phyloP scores from a whole-genome alignment of 768 basidiomycete species.

The Pisolithus sp. region DNA sequence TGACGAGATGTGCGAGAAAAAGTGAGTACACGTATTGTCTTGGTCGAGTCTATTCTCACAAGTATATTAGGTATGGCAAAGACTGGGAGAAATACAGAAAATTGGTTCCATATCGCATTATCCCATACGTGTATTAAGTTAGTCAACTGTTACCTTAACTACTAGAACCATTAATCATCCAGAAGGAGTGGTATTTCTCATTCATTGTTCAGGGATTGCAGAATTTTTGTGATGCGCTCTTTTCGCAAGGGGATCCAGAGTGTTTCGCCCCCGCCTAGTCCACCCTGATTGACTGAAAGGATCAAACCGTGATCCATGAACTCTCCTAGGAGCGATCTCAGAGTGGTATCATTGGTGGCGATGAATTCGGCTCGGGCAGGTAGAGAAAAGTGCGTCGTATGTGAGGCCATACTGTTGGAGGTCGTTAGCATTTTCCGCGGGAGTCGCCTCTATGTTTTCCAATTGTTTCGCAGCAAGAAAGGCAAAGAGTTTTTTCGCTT shows the following conservation, averaged over 20 bases:
- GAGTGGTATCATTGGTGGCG: slow-evolving; percentile 80
- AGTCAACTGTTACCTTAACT: neutral
- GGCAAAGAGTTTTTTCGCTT: slow-evolving; percentile 73
- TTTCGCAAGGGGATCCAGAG: slow-evolving; percentile 86
- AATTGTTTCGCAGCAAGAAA: slow-evolving; percentile 68
- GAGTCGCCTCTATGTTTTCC: slow-evolving; percentile 36
- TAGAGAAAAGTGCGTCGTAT: slow-evolving; percentile 64
- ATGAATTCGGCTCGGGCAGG: slow-evolving; percentile 80
- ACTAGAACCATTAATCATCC: neutral
- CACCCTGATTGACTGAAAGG: slow-evolving; percentile 38
- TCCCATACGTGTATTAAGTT: slow-evolving; percentile 71
- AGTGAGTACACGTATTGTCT: slow-evolving; percentile 86
- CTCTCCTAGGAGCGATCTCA: slow-evolving; percentile 78
- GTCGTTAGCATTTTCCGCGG: slow-evolving; percentile 20
- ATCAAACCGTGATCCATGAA: slow-evolving; percentile 89
- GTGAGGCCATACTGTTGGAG: slow-evolving; percentile 50
- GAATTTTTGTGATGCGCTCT: slow-evolving; percentile 55
- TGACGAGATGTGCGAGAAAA: slow-evolving; percentile 84
- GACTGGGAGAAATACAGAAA: slow-evolving; percentile 92
- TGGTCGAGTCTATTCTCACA: slow-evolving; percentile 83
- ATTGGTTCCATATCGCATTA: slow-evolving; percentile 77
- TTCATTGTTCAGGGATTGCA: slow-evolving; percentile 25
- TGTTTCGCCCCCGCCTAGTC: slow-evolving; percentile 47
- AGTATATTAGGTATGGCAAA: slow-evolving; percentile 85
- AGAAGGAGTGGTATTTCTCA: neutral